Evolutionary conservation across 805 yeast genomes (phyloP), one percentile per base, ranked within the genome.

Genomic region (Sugiyamaella valdiviana): DNA sequence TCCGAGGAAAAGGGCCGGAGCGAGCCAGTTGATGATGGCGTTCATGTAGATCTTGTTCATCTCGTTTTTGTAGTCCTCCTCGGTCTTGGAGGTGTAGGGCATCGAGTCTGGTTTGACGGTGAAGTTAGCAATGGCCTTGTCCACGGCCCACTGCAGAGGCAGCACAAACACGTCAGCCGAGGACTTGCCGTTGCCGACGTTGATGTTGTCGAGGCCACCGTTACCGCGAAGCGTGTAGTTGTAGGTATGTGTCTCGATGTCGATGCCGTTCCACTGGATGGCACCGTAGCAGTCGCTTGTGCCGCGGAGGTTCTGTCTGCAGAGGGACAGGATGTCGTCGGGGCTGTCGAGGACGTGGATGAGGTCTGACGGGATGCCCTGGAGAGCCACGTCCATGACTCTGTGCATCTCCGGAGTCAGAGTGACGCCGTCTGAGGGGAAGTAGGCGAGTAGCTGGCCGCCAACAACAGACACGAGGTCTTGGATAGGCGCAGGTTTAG

Each of bases 181-280:
- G 14, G 66, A 59, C 10, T 56, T 48, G 42, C 56, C 58, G 32
- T 52, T 55, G 17, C 40, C 51, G 16, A 65, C 62, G 36, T 62
- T 54, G 44, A 65, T 57, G 12, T 45, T 36, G 42, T 49, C 43
- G 17, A 59, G 50, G 1, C 69, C 69, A 5, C 66, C 55, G 44
- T 64, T 63, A 23, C 65, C 62, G 36, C 68, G 57, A n/a, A 65
- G 46, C 5, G 69, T 65, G 52, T 65, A 65, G 52, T 65, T 65
- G 56, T 63, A 65, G 19, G 56, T 26, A 2, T 55, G 39, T n/a
- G 42, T 48, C 5, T 48, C 54, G 3, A 39, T 26, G 44, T 65
- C 66, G 22, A 63, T 54, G 15, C 46, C 39, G 49, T 65, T 58
- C 68, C 68, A 65, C 35, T 63, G 62, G 6, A 65, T 53, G 9